These are phyloP conservation scores for Lathyrus oleraceus DNA, from an alignment of 306 rosid genomes.

Conservation along the genomic window DNA sequence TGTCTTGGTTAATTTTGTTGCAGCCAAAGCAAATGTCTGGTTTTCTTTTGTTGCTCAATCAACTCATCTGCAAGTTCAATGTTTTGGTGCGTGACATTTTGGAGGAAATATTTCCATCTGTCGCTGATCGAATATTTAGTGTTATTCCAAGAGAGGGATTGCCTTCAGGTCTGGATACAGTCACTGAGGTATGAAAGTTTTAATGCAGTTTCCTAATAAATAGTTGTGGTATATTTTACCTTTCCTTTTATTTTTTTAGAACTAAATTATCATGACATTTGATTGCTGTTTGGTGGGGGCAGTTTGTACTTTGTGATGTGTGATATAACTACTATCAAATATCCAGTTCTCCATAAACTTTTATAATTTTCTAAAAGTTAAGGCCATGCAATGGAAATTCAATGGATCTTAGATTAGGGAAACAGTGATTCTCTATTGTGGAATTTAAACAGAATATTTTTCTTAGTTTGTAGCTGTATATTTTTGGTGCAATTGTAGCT, in stretches of 20 bases:
- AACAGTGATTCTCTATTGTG: slow-evolving; percentile 2
- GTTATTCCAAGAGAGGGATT: slow-evolving; percentile 73
- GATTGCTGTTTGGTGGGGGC: slow-evolving; percentile 20
- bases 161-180: slow-evolving; percentile 80
- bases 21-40: slow-evolving; percentile 92
- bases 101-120: slow-evolving; percentile 83
- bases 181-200: slow-evolving; percentile 70
- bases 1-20: slow-evolving; percentile 38
- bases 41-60: slow-evolving; percentile 82
- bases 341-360: neutral
- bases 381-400: slow-evolving; percentile 4
- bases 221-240: neutral
- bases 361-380: slow-evolving; percentile 12
- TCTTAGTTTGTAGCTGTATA: neutral
- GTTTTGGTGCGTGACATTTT: slow-evolving; percentile 65
- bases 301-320: slow-evolving; percentile 29
- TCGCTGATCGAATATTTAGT: slow-evolving; percentile 70
- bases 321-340: neutral
- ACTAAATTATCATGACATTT: neutral
- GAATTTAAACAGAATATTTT: too few species aligned
- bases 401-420: slow-evolving; percentile 28
- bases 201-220: neutral
- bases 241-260: slow-evolving; percentile 6
- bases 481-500: neutral
- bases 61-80: slow-evolving; percentile 92